Percentiles rank a stretch among this genome's conserved stretches.
phyloP scores from a whole-genome alignment of 2,329 filamentous ascomycete species.

The Metarhizium album region DNA sequence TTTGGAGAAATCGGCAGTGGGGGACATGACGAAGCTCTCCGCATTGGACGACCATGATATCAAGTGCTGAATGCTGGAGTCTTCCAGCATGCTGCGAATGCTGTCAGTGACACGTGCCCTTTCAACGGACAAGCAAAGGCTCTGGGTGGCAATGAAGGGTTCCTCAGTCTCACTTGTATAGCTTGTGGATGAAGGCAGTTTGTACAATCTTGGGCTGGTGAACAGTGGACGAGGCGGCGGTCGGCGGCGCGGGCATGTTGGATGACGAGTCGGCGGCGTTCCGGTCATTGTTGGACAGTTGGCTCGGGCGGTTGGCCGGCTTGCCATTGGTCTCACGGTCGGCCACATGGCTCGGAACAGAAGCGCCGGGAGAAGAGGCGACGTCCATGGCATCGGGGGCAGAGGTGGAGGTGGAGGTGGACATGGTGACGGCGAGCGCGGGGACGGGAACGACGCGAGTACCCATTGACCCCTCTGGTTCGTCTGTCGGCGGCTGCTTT shows the following conservation, averaged over 20 bases:
- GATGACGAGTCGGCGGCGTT: slow-evolving; percentile 17
- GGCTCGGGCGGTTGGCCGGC: slow-evolving; percentile 24
- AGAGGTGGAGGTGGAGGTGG: slow-evolving; percentile 44
- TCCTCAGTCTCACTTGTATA: slow-evolving; percentile 69
- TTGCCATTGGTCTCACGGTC: slow-evolving; percentile 30
- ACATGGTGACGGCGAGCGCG: slow-evolving; percentile 46
- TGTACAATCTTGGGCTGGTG: slow-evolving; percentile 97
- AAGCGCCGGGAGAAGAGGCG: slow-evolving; percentile 39
- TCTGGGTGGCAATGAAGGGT: neutral
- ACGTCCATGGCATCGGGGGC: slow-evolving; percentile 54
- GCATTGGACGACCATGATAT: slow-evolving; percentile 93
- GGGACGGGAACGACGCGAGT: slow-evolving; percentile 47
- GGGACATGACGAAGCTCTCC: slow-evolving; percentile 98
- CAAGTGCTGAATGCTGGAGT: slow-evolving; percentile 81
- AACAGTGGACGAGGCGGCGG: slow-evolving; percentile 54
- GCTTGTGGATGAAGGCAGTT: slow-evolving; percentile 97
- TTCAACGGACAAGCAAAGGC: neutral
- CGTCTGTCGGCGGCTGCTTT: neutral
- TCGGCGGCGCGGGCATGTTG: slow-evolving; percentile 39
- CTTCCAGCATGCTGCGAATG: slow-evolving; percentile 84
- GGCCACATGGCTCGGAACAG: slow-evolving; percentile 32
- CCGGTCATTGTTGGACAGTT: slow-evolving; percentile 29
- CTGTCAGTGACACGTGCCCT: neutral
- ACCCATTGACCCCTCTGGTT: slow-evolving; percentile 16
- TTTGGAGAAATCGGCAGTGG: slow-evolving; percentile 94